Conservation (phyloP, 768 basidiomycete genomes). For the Kwoniella pini region DNA sequence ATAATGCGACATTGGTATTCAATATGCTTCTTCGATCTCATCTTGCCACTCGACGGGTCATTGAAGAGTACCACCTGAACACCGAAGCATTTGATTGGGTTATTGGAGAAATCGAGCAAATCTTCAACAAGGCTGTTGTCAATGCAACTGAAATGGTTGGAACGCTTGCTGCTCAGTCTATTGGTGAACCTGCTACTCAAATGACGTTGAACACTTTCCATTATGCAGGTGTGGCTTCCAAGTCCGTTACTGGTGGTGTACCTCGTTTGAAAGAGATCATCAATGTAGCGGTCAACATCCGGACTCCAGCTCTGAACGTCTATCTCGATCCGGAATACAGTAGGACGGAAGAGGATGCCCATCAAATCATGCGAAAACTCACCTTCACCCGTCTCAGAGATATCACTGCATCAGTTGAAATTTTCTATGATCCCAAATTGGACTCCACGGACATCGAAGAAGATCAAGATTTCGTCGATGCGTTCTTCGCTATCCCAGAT, state of each 20-base stretch:
- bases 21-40: conserved; percentile 88
- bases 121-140: conserved; percentile 88
- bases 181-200: conserved; percentile 98
- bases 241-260: conserved; percentile 99
- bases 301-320: conserved; percentile 93
- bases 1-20: conserved; percentile 88
- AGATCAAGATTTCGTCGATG: conserved; percentile 91
- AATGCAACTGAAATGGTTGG: conserved; percentile 99
- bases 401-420: conserved; percentile 91
- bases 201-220: conserved; percentile 99
- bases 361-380: conserved; percentile 58
- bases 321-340: conserved; percentile 58
- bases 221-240: conserved; percentile 99
- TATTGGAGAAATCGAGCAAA: conserved; percentile 88
- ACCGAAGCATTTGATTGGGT: conserved; percentile 98
- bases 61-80: conserved; percentile 85
- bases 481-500: conserved; percentile 99
- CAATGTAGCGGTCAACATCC: conserved; percentile 97
- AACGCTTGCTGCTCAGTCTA: conserved; percentile 94
- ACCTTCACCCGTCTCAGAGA: conserved; percentile 92
- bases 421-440: conserved; percentile 96
- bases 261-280: conserved; percentile 99
- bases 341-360: conserved; percentile 66
- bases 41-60: conserved; percentile 78
- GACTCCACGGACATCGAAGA: conserved; percentile 92